These are phyloP conservation scores for Podospora conica DNA, from an alignment of 495 filamentous ascomycete genomes.

Conservation along the genomic window DNA sequence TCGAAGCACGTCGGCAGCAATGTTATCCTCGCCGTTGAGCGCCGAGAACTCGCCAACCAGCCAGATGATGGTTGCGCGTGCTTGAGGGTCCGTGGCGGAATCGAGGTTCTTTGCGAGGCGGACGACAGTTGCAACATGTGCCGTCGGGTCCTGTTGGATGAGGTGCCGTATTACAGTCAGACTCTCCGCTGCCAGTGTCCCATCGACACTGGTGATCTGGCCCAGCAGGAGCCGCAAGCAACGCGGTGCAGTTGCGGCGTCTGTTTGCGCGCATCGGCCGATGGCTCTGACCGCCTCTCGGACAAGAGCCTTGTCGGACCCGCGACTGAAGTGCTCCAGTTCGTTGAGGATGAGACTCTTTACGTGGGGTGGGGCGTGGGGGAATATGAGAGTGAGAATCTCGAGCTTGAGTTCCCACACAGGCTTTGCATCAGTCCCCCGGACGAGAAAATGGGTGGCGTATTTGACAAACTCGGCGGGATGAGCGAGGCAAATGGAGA, in stretches of 20 bases:
- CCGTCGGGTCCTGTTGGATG: conserved; percentile 80
- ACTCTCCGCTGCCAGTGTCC: conserved; percentile 81
- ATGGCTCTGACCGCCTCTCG: conserved; percentile 86
- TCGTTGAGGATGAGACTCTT: conserved; percentile 86
- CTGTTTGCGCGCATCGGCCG: conserved; percentile 81
- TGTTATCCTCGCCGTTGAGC: conserved; percentile 68
- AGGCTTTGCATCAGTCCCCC: conserved; percentile 69
- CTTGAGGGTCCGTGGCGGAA: conserved; percentile 72
- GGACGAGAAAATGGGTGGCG: conserved; percentile 79
- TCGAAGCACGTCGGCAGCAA: conserved; percentile 89
- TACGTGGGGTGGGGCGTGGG: conserved; percentile 64
- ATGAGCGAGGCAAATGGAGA: conserved; percentile 68
- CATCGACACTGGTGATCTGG: conserved; percentile 78
- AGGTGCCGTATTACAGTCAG: conserved; percentile 91
- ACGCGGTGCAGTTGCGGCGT: conserved; percentile 59
- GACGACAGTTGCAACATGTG: conserved; percentile 73
- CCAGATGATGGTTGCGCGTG: conserved; percentile 92
- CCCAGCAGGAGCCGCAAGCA: conserved; percentile 76
- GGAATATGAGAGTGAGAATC: conserved; percentile 81
- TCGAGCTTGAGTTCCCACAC: conserved; percentile 91
- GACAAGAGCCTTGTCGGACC: conserved; percentile 68
- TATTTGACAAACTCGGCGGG: conserved; percentile 78
- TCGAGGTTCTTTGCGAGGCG: conserved; percentile 89
- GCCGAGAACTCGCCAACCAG: conserved; percentile 92
- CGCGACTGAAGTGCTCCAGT: conserved; percentile 82